phyloP scores from a whole-genome alignment of 305 asterid species.

The Fraxinus sp. region DNA sequence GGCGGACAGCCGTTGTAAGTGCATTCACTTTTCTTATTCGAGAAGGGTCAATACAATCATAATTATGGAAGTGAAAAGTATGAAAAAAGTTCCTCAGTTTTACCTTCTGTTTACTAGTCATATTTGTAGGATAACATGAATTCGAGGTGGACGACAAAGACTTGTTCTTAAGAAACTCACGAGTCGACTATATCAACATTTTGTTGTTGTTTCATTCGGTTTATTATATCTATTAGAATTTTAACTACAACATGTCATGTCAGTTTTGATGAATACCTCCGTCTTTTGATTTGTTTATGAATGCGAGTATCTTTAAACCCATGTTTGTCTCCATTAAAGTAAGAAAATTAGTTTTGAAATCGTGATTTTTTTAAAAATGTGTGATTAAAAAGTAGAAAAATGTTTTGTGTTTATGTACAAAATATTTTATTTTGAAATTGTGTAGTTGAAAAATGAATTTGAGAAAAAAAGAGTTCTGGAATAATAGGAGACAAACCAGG shows the following conservation, averaged over 20 bases:
- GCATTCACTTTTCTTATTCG: neutral
- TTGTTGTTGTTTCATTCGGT: neutral
- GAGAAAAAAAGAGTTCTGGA: no score
- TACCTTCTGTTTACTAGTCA: neutral
- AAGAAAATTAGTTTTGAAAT: neutral
- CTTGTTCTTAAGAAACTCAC: neutral
- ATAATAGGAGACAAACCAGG: no score
- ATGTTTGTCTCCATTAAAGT: neutral
- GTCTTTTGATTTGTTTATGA: neutral
- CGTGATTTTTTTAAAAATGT: neutral
- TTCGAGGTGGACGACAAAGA: neutral
- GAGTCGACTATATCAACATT: neutral
- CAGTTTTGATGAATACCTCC: neutral
- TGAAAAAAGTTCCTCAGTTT: neutral
- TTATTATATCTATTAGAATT: neutral
- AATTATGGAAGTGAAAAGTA: neutral
- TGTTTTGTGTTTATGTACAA: no score
- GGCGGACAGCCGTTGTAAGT: conserved; percentile 8
- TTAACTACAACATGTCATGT: neutral
- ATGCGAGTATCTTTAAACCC: neutral
- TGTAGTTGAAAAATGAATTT: no score
- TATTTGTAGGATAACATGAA: neutral
- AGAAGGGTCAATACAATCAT: neutral
- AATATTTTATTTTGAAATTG: no score
- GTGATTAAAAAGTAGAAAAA: no score